Percentiles rank a stretch among this genome's conserved stretches.
Evolutionary conservation across 2,329 filamentous ascomycete species (phyloP).

Genomic region (Colletotrichum lini): DNA sequence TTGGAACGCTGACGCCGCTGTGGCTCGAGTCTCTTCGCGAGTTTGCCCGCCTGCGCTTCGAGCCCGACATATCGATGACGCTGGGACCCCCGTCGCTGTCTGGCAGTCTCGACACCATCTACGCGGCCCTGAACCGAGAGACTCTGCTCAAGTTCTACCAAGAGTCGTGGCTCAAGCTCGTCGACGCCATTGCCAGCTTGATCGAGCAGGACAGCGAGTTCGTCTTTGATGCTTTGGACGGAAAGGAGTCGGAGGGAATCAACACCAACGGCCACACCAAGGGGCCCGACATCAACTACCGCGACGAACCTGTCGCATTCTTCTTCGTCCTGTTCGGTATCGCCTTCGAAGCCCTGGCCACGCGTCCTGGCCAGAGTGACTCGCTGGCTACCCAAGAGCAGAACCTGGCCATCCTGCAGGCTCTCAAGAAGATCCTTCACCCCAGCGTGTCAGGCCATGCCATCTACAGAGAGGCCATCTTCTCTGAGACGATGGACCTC

Average conservation of each 20-base stretch:
- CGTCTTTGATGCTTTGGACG: slow-evolving; percentile 96
- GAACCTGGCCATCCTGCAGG: slow-evolving; percentile 88
- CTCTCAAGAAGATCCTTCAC: slow-evolving; percentile 93
- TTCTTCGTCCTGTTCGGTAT: slow-evolving; percentile 99
- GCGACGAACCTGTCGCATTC: slow-evolving; percentile 97
- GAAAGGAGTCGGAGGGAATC: slow-evolving; percentile 74
- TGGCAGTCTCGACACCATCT: slow-evolving; percentile 92
- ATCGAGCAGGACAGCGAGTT: slow-evolving; percentile 99
- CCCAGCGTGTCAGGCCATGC: slow-evolving; percentile 96
- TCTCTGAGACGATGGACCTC: slow-evolving; percentile 96
- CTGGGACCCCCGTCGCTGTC: slow-evolving; percentile 85
- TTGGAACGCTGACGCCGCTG: slow-evolving; percentile 89
- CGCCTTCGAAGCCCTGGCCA: slow-evolving; percentile 94
- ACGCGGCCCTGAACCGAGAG: slow-evolving; percentile 93
- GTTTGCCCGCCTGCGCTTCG: slow-evolving; percentile 92
- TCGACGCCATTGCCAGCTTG: slow-evolving; percentile 96
- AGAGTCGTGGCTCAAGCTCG: slow-evolving; percentile 95
- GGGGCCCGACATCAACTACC: slow-evolving; percentile 91
- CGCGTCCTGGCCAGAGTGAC: slow-evolving; percentile 77
- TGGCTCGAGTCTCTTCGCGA: slow-evolving; percentile 96
- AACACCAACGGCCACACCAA: slow-evolving; percentile 68
- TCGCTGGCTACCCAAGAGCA: slow-evolving; percentile 81
- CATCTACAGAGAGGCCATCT: slow-evolving; percentile 95
- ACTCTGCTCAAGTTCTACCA: slow-evolving; percentile 97
- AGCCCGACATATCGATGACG: slow-evolving; percentile 96